Conservation (phyloP, 2,329 filamentous ascomycete genomes). For the Fonsecaea pedrosoi region DNA sequence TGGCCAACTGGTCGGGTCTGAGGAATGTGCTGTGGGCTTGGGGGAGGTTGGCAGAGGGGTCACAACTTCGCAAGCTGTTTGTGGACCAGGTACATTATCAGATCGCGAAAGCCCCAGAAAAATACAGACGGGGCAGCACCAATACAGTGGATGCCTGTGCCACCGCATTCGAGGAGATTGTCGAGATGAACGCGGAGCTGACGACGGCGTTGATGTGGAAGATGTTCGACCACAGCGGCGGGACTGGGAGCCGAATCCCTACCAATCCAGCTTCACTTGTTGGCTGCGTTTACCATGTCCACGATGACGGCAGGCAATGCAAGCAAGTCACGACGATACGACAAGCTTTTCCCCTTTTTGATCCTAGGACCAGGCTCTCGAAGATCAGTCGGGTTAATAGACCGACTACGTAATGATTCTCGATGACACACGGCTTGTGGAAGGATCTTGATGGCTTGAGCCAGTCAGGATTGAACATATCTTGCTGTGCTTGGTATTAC, state of each 20-base stretch:
- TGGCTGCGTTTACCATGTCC: conserved; percentile 13
- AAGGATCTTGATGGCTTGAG: neutral
- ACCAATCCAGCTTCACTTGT: neutral
- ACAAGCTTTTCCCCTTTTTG: neutral
- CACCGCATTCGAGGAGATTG: neutral
- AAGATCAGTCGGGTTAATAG: neutral
- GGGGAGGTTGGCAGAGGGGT: neutral
- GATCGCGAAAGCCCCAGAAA: neutral
- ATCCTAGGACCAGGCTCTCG: neutral
- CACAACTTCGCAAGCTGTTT: neutral
- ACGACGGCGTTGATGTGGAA: conserved; percentile 5
- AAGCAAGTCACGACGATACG: neutral
- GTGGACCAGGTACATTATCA: neutral
- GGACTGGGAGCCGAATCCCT: neutral
- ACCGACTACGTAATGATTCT: neutral
- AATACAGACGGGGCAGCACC: neutral
- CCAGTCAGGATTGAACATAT: neutral
- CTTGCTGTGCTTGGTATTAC: neutral
- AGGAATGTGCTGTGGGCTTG: neutral
- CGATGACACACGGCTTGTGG: neutral
- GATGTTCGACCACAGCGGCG: neutral
- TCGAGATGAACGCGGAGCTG: neutral
- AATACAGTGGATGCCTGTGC: neutral
- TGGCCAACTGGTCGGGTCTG: neutral
- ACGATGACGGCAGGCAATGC: conserved; percentile 11